These are phyloP conservation scores for Pichia ethanolica DNA, from an alignment of 805 yeast species.

Conservation along the genomic window DNA sequence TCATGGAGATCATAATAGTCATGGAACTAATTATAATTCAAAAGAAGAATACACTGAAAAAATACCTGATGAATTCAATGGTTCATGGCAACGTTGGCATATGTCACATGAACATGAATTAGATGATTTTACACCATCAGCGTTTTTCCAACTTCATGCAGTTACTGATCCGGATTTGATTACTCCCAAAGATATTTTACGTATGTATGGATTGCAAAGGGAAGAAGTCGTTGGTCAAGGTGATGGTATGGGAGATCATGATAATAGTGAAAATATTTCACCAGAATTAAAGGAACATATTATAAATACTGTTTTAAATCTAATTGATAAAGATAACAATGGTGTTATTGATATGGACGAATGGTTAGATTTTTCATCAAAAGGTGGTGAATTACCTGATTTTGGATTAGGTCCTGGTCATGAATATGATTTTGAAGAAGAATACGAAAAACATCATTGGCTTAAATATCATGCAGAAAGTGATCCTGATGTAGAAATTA, in stretches of 20 bases:
- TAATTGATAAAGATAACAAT: slow-evolving; percentile 63
- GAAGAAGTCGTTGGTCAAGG: slow-evolving; percentile 78
- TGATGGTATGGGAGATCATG: slow-evolving; percentile 80
- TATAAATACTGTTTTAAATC: slow-evolving; percentile 41
- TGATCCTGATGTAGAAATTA: slow-evolving; percentile 75
- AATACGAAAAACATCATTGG: slow-evolving; percentile 96
- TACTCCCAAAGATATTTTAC: slow-evolving; percentile 49
- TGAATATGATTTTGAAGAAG: slow-evolving; percentile 88
- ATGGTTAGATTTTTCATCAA: slow-evolving; percentile 52
- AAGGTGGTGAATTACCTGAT: slow-evolving; percentile 78
- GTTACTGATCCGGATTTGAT: slow-evolving; percentile 46
- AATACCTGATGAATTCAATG: slow-evolving; percentile 40
- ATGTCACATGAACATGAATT: slow-evolving; percentile 84
- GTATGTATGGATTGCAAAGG: slow-evolving; percentile 73
- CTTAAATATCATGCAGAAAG: slow-evolving; percentile 62
- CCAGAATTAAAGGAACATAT: slow-evolving; percentile 51
- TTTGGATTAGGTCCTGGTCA: slow-evolving; percentile 84
- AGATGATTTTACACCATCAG: slow-evolving; percentile 31
- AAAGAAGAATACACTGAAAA: slow-evolving; percentile 29
- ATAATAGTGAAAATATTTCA: slow-evolving; percentile 52
- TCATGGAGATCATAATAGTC: slow-evolving; percentile 3
- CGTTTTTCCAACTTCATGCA: slow-evolving; percentile 81
- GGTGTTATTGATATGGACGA: slow-evolving; percentile 60
- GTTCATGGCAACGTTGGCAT: slow-evolving; percentile 80
- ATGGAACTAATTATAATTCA: slow-evolving; percentile 3